phyloP scores from a whole-genome alignment of 1,139 yeast species.

The Saccharomyces uvarum region DNA sequence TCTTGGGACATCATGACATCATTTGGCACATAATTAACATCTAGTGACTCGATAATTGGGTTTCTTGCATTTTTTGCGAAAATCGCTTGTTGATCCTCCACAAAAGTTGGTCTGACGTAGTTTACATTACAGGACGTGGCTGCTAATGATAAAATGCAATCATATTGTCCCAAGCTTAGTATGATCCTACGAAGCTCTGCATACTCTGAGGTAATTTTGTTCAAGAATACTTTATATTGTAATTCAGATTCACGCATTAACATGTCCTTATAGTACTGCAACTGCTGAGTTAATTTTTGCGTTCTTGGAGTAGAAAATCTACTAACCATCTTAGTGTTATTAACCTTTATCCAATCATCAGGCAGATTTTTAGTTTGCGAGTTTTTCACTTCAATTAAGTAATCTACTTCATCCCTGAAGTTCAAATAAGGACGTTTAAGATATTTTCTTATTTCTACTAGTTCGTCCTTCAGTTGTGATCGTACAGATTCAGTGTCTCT shows the following conservation, averaged over 20 bases:
- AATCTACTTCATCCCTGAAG: conserved; percentile 57
- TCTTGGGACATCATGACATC: conserved; percentile 45
- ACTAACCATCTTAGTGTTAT: conserved; percentile 62
- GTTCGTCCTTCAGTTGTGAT: conserved; percentile 42
- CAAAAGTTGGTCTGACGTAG: conserved; percentile 51
- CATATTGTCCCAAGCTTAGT: conserved; percentile 51
- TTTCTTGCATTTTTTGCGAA: conserved; percentile 58
- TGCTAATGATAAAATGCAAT: conserved; percentile 67
- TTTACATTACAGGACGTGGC: conserved; percentile 44
- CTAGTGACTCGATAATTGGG: conserved; percentile 64
- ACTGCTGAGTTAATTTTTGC: conserved; percentile 42
- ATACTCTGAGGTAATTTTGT: conserved; percentile 42
- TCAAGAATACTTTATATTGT: conserved; percentile 48
- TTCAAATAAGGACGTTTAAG: conserved; percentile 53
- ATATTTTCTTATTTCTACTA: conserved; percentile 38
- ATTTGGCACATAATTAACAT: conserved; percentile 58
- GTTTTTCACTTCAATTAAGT: conserved; percentile 66
- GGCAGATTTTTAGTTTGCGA: conserved; percentile 55
- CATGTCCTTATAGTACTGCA: conserved; percentile 58
- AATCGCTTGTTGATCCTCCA: conserved; percentile 44
- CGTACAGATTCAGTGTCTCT: conserved; percentile 39
- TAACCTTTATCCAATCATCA: conserved; percentile 64
- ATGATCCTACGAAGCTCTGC: conserved; percentile 45
- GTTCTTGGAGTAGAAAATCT: conserved; percentile 64
- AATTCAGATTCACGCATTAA: conserved; percentile 48